Evolutionary conservation across 257 asterid genomes (phyloP), one percentile per base, ranked within the genome.

Genomic region (Penstemon barbatus): DNA sequence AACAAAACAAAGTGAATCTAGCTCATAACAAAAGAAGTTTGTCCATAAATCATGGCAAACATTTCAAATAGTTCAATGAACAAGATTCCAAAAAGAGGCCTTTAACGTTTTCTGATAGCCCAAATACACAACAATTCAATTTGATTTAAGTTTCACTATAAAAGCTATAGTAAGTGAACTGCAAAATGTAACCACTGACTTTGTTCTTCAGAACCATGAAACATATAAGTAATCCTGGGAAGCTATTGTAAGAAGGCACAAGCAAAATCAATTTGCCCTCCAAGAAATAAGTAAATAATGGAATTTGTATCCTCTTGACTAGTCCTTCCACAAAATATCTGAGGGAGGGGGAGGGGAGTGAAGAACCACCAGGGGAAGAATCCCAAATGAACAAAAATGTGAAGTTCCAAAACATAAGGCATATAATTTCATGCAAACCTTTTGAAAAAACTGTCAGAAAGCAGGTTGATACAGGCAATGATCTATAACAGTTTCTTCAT

Each of bases 351-450:
- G 52, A 3, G 9, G 9, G 6, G 44, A 44, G 43, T 54, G 64
- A 67, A 62, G 64, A 63, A 42, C 71, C 50, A 62, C 45, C 68
- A 18, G 37, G 38, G 46, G 38, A 37, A 54, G 18, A 57, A 15
- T 60, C 62, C 63, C 69, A 64, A 38, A 15, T 44, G 8, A 57
- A 63, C 37, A 37, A 43, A 38, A 53, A 54, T 57, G 57, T 33
- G 56, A 48, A 57, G 44, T 39, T 55, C 57, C 36, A 68, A n/a
- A 43, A 49, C 63, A 59, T 58, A 19, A 43, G 11, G 56, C 37
- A 61, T 25, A 25, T 25, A 46, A 42, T 52, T 69, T 69, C 73
- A 64, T 3, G 40, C 66, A 39, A 61, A 60, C 50, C 65, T 5
- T 49, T 6, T 39, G 33, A 61, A 77, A 51, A 45, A 42, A 10